A percentile compares a stretch with the other conserved stretches of the same genome.
phyloP scores from a whole-genome alignment of 129 eudicot species.

The Saposhnikovia divaricata region DNA sequence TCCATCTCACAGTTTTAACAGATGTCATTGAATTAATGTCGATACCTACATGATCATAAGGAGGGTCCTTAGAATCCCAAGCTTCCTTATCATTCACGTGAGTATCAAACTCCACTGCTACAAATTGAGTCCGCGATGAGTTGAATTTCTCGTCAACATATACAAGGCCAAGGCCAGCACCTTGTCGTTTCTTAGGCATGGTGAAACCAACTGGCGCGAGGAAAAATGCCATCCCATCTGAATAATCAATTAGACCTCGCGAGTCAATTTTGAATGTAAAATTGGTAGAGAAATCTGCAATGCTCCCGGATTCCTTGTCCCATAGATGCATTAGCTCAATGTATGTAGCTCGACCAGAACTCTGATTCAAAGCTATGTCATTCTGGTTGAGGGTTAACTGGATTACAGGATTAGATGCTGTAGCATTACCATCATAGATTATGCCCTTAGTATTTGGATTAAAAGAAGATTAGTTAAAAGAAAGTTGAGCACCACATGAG shows the following conservation, averaged over 20 bases:
- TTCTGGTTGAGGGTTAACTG: slow-evolving; percentile 27
- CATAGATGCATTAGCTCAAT: slow-evolving; percentile 17
- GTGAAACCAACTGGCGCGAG: slow-evolving; percentile 23
- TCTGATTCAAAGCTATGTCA: slow-evolving; percentile 13
- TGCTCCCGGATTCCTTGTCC: slow-evolving; percentile 23
- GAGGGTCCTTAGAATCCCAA: slow-evolving; percentile 24
- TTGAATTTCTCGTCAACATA: slow-evolving; percentile 1
- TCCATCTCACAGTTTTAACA: slow-evolving; percentile 16
- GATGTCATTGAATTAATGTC: slow-evolving; percentile 29
- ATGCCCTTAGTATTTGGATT: neutral
- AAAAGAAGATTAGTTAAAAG: neutral
- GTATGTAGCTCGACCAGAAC: slow-evolving; percentile 25
- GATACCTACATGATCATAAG: slow-evolving; percentile 36
- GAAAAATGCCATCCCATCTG: slow-evolving; percentile 34
- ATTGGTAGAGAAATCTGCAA: slow-evolving; percentile 24
- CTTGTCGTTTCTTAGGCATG: slow-evolving; percentile 15
- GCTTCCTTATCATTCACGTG: neutral
- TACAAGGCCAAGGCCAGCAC: slow-evolving; percentile 29
- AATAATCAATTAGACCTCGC: neutral
- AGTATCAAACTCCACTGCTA: slow-evolving; percentile 42
- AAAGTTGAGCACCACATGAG: neutral
- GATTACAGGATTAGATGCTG: slow-evolving; percentile 20
- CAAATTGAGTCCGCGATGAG: slow-evolving; percentile 18
- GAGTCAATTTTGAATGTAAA: slow-evolving; percentile 23
- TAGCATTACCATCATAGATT: neutral